Base-by-base conservation (phyloP, 2,329 filamentous ascomycete species). In the Cytospora piceae region DNA sequence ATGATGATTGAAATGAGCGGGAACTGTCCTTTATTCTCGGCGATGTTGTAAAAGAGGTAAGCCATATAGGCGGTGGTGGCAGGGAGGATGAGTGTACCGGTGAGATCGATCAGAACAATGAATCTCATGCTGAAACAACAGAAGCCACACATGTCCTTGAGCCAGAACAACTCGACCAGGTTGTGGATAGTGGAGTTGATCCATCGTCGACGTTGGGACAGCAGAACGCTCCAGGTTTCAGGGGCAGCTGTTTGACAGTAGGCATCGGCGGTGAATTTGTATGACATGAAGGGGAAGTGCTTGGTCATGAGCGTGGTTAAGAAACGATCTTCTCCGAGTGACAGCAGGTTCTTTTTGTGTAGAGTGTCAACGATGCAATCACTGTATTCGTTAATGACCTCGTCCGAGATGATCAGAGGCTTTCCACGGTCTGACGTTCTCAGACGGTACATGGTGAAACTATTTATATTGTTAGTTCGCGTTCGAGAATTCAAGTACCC, bases 111-210 rank as follows among this genome's bases (percentile, higher is more conserved):
- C 72, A 98, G 91, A 70, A 98, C 95, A 69, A 98, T 87, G 73
- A 98, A 97, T 69, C 94, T 90, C 94, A 98, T 98, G 69, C 91
- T 93, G 83, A 98, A 98, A 80, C 92, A 97, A 81, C 95, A 99
- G 87, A 99, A 99, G 71, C 95, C 95, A 75, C 95, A 99, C 78
- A 99, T 90, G 74, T 99, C 93, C 77, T 94, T 90, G 56, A 99
- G 85, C 73, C 90, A 90, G 75, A 97, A 90, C 74, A 99, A 82
- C 77, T 99, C 95, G 31, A 90, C 91, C 74, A 99, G 79, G 76
- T 99, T 99, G 83, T 99, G 95, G 68, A 99, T 90, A 12, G 95
- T 99, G 1, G 95, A 98, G 81, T 99, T 99, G 78, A 99, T 99
- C 95, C 95, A 99, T 76, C 95, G 91, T 82, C 95, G 93, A 84